Conservation (phyloP, 2,329 filamentous ascomycete species). For the Aureobasidium musti region DNA sequence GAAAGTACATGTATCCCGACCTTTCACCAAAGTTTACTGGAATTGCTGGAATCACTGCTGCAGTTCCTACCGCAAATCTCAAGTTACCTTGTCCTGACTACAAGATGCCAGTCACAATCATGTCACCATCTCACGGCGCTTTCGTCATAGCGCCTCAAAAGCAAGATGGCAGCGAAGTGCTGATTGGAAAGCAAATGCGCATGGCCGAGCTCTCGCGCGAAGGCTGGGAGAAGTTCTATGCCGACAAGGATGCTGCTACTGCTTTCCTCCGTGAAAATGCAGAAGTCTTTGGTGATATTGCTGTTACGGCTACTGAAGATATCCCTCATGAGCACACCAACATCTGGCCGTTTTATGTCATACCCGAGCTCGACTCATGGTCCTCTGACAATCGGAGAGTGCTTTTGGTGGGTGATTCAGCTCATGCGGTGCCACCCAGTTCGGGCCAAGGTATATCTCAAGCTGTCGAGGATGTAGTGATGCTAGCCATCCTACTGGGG, state of each 20-base stretch:
- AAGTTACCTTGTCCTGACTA: slow-evolving; percentile 35
- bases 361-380: slow-evolving; percentile 50
- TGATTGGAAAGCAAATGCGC: slow-evolving; percentile 44
- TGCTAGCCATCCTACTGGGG: slow-evolving; percentile 47
- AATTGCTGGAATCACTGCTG: slow-evolving; percentile 33
- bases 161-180: slow-evolving; percentile 40
- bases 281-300: slow-evolving; percentile 28
- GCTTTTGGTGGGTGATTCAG: slow-evolving; percentile 59
- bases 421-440: slow-evolving; percentile 58
- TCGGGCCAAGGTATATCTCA: slow-evolving; percentile 59
- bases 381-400: slow-evolving; percentile 46
- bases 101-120: slow-evolving; percentile 41
- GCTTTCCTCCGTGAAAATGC: slow-evolving; percentile 30
- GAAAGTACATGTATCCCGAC: slow-evolving; percentile 42
- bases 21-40: slow-evolving; percentile 35
- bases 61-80: slow-evolving; percentile 33
- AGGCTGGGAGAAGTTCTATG: slow-evolving; percentile 41
- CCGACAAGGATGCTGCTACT: slow-evolving; percentile 36
- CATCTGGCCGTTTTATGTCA: slow-evolving; percentile 38
- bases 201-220: slow-evolving; percentile 40
- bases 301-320: slow-evolving; percentile 34
- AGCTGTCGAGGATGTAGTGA: slow-evolving; percentile 58
- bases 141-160: slow-evolving; percentile 46
- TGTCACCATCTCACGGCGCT: slow-evolving; percentile 41
- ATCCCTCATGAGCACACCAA: slow-evolving; percentile 31